Conservation (phyloP, 202 grass and related monocot genomes). For the Tripidium arundinaceum region DNA sequence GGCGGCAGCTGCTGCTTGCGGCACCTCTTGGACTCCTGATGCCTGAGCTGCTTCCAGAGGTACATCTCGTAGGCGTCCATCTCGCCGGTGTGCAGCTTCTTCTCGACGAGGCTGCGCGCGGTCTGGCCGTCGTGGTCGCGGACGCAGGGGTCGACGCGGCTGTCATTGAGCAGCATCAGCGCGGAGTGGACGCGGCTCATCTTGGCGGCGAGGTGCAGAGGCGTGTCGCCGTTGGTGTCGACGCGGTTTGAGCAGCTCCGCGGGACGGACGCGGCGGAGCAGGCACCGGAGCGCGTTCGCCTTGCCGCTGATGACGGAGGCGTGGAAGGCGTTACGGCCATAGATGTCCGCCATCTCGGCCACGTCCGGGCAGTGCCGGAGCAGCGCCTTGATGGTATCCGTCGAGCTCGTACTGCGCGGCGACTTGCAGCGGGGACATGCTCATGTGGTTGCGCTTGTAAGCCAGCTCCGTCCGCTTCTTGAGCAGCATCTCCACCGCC, state of each 20-base stretch:
- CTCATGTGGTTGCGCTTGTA: constrained; percentile 11
- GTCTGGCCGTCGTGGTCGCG: neutral
- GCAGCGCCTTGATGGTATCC: constrained; percentile 33
- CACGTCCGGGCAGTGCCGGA: constrained; percentile 47
- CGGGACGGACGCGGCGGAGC: constrained; percentile 11
- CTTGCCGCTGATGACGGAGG: constrained; percentile 28
- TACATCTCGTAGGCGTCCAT: constrained; percentile 43
- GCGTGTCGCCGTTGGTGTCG: constrained; percentile 37
- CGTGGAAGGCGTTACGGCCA: constrained; percentile 38
- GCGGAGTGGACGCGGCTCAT: constrained; percentile 38
- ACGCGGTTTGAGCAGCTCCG: constrained; percentile 48
- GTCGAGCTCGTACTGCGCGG: constrained; percentile 39
- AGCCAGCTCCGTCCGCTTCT: constrained; percentile 11
- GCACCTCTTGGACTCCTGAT: constrained; percentile 41
- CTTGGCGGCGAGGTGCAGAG: constrained; percentile 45
- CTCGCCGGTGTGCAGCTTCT: neutral
- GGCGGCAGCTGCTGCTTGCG: constrained; percentile 53
- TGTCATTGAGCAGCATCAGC: constrained; percentile 10
- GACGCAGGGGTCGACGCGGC: constrained; percentile 16
- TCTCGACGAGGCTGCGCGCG: constrained; percentile 39
- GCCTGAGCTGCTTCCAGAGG: constrained; percentile 67
- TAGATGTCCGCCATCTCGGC: constrained; percentile 30
- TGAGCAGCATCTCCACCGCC: constrained; percentile 39
- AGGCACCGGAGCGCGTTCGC: constrained; percentile 33
- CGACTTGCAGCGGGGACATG: constrained; percentile 44